Percentiles rank a stretch among this genome's conserved stretches.
Conservation (phyloP, 2,329 filamentous ascomycete genomes). For the Xylariales sp. region DNA sequence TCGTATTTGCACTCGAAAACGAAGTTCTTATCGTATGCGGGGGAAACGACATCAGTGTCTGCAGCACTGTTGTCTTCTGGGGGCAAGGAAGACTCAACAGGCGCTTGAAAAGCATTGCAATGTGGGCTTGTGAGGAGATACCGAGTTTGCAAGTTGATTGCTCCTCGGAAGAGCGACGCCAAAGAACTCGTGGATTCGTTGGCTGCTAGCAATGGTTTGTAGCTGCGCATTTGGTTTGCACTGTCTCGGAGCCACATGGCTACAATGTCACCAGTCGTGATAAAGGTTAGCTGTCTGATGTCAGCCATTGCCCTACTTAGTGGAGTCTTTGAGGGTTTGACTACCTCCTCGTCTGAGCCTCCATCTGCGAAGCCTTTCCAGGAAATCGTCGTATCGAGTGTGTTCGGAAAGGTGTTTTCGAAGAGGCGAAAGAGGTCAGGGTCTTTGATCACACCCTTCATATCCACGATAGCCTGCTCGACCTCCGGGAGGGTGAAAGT, state of each 20-base stretch:
- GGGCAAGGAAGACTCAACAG: slow-evolving; percentile 63
- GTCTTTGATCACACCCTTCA: slow-evolving; percentile 37
- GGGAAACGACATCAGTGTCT: slow-evolving; percentile 54
- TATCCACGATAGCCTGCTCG: slow-evolving; percentile 58
- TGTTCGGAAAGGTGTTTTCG: slow-evolving; percentile 80
- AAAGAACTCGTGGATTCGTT: slow-evolving; percentile 52
- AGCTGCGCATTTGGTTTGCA: slow-evolving; percentile 67
- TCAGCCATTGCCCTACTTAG: too few species aligned
- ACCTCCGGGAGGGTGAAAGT: slow-evolving; percentile 68
- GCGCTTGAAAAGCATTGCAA: slow-evolving; percentile 89
- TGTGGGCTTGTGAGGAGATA: slow-evolving; percentile 69
- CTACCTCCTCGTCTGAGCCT: slow-evolving; percentile 27
- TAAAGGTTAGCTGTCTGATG: slow-evolving; percentile 66
- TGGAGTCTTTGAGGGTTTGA: slow-evolving; percentile 24
- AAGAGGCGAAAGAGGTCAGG: slow-evolving; percentile 73
- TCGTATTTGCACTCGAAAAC: slow-evolving; percentile 98
- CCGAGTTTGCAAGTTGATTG: slow-evolving; percentile 67
- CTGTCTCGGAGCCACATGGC: slow-evolving; percentile 88
- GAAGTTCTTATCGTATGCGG: slow-evolving; percentile 60
- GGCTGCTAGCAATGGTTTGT: slow-evolving; percentile 55
- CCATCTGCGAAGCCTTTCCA: slow-evolving; percentile 64
- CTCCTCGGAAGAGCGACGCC: slow-evolving; percentile 62
- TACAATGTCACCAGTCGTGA: slow-evolving; percentile 81
- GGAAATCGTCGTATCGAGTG: slow-evolving; percentile 73
- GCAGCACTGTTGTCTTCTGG: slow-evolving; percentile 54